Evolutionary conservation across 75 land plant species (phyloP), one percentile per base, ranked within the genome.

Genomic region (Selaginella tamariscina): DNA sequence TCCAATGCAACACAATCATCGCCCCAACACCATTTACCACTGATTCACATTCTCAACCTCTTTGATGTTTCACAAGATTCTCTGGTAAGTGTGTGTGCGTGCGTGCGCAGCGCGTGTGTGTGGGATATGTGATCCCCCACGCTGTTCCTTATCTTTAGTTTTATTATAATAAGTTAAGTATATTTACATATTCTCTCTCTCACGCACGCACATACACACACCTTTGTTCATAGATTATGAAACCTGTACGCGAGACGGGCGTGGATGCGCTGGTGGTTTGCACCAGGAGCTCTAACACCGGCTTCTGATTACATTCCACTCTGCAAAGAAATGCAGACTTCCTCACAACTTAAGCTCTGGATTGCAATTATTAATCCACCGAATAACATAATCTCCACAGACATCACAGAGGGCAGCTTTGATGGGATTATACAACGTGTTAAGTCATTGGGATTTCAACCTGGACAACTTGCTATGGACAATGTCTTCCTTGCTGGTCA

Each of bases 201-300:
- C n/a, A n/a, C n/a, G n/a, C n/a, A n/a, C n/a, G n/a, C n/a, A n/a
- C n/a, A n/a, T n/a, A n/a, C n/a, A n/a, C n/a, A n/a, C n/a, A n/a
- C n/a, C n/a, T n/a, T n/a, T n/a, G n/a, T n/a, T n/a, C n/a, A n/a
- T 39, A 78, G 80, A 71, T 78, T 23, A 26, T 78, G 32, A 77
- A 78, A 31, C 77, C 80, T 1, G 55, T 78, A 24, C 55, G 27
- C n/a, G 69, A 70, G 54, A 69, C 56, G 13, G 77, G 68, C 27
- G 30, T 8, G 27, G 77, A 75, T 56, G 73, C 56, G 29, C 74
- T 75, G 0, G 28, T 79, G 23, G 32, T 76, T 71, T 24, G 24
- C 56, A 27, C 74, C 71, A 29, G 81, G 81, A 28, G 78, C 79
- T 8, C 30, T 79, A 9, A 71, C 65, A 32, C 62, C 78, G 30